phyloP scores from a whole-genome alignment of 768 basidiomycete species.

The Tulasnella sp. region DNA sequence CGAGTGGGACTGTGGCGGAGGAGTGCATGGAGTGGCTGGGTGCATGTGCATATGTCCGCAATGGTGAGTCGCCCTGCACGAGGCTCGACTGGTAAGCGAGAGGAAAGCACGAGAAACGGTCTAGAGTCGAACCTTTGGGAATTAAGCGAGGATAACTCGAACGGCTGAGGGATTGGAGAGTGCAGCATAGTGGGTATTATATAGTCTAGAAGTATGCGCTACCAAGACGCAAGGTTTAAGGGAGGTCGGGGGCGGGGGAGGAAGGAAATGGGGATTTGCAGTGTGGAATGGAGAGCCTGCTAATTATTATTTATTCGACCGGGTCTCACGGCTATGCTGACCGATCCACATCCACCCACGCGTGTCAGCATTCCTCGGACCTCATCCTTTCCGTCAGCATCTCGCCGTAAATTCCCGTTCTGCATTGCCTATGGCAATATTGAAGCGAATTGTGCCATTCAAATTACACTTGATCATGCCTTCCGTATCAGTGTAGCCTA shows the following conservation, averaged over 20 bases:
- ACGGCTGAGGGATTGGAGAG: background rate
- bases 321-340: conserved; percentile 10
- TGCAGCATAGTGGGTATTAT: background rate
- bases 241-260: background rate
- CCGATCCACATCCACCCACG: background rate
- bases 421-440: background rate
- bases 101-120: background rate
- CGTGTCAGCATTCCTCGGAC: conserved; percentile 10
- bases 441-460: background rate
- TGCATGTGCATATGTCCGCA: conserved; percentile 19
- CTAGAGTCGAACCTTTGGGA: background rate
- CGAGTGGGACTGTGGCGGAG: conserved; percentile 3
- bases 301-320: conserved; percentile 19
- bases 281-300: background rate
- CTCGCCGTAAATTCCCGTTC: background rate
- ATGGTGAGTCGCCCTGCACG: conserved; percentile 1
- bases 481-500: too few species aligned
- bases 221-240: background rate
- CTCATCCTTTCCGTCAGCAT: background rate
- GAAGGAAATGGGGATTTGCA: background rate
- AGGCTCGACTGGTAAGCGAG: background rate
- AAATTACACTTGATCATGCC: background rate
- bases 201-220: background rate
- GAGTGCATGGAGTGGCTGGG: conserved; percentile 26
- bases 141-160: background rate